These are phyloP conservation scores for Cyclostephanos invisitatus DNA, from an alignment of 108 stramenopile genomes.

Conservation along the genomic window DNA sequence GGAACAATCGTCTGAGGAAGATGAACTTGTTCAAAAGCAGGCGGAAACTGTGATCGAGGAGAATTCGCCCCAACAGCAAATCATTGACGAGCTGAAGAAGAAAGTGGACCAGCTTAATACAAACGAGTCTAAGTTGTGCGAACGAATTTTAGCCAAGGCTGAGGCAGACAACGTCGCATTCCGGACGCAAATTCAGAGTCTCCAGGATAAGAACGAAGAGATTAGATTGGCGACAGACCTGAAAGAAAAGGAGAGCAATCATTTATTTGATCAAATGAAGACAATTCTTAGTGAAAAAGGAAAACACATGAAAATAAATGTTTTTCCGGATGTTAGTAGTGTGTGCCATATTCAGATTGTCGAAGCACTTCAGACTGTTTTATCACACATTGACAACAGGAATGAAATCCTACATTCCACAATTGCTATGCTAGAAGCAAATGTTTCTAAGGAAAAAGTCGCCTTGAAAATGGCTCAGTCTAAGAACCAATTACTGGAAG, in stretches of 20 bases:
- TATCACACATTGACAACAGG: conserved; percentile 23
- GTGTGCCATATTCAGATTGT: conserved; percentile 2
- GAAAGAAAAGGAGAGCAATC: conserved; percentile 22
- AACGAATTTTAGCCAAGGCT: conserved; percentile 45
- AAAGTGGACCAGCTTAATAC: conserved; percentile 15
- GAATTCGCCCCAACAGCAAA: conserved; percentile 27
- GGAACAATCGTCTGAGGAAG: not conserved
- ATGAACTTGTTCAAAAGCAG: conserved; percentile 3
- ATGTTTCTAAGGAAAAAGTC: conserved; percentile 28
- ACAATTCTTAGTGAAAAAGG: conserved; percentile 21
- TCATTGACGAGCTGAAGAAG: conserved; percentile 21
- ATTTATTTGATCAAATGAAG: conserved; percentile 2
- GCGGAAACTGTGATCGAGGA: not conserved
- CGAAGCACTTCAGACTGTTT: conserved; percentile 24
- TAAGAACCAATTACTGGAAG: conserved; percentile 21
- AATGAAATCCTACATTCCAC: conserved; percentile 17
- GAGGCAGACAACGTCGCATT: conserved; percentile 41
- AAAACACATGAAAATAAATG: conserved; percentile 20
- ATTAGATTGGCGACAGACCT: conserved; percentile 3
- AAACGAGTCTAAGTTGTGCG: conserved; percentile 35
- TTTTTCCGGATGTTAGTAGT: conserved; percentile 10
- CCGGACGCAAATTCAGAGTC: conserved; percentile 34
- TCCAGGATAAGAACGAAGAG: conserved; percentile 27
- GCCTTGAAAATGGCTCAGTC: conserved; percentile 32
- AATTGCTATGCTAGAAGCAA: conserved; percentile 18